Evolutionary conservation across 2,329 filamentous ascomycete genomes (phyloP).

Genomic region (Ilyonectria destructans): DNA sequence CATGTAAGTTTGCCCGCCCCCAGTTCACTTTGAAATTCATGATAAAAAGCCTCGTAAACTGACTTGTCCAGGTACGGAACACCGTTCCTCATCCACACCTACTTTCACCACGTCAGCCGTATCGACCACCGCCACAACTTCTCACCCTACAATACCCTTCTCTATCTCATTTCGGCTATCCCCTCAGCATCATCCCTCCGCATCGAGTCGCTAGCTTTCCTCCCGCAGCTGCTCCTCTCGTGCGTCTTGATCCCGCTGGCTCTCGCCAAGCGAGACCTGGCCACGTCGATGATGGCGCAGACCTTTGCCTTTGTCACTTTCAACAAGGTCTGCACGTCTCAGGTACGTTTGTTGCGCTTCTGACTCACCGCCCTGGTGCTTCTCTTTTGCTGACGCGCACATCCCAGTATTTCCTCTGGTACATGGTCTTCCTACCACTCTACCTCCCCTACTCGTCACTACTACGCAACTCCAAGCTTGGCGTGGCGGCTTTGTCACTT

Average conservation of each 20-base stretch:
- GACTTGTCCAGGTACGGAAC: conserved; percentile 75
- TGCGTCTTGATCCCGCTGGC: conserved; percentile 82
- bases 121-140: conserved; percentile 99
- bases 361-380: neutral
- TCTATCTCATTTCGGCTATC: conserved; percentile 86
- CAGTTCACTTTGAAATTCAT: neutral
- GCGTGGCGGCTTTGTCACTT: conserved; percentile 75
- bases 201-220: conserved; percentile 87
- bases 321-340: conserved; percentile 99
- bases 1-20: conserved; percentile 66
- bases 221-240: conserved; percentile 89
- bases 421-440: conserved; percentile 92
- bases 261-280: conserved; percentile 85
- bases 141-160: conserved; percentile 92
- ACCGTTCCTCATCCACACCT: conserved; percentile 91
- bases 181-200: conserved; percentile 59
- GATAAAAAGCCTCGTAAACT: conserved; percentile 12
- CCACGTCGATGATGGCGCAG: conserved; percentile 91
- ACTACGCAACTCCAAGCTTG: conserved; percentile 72
- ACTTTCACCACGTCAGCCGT: conserved; percentile 91
- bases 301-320: conserved; percentile 98
- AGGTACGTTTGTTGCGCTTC: conserved; percentile 70
- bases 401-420: conserved; percentile 95
- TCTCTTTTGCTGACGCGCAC: conserved; percentile 29
- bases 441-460: conserved; percentile 89